These are phyloP conservation scores for Ailanthus altissimus DNA, from an alignment of 345 rosid genomes.

Conservation along the genomic window DNA sequence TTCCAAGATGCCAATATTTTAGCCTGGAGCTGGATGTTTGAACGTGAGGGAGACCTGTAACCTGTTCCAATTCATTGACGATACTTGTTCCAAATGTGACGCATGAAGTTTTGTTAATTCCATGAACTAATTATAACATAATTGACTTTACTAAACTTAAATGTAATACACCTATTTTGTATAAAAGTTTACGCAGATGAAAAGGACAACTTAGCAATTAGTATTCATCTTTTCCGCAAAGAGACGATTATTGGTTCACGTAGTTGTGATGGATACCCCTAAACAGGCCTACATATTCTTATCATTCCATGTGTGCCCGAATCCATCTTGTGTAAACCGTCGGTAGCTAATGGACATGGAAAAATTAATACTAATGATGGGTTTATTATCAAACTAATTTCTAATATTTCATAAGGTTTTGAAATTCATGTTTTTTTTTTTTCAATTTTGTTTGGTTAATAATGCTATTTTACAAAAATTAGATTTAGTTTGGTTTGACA, in stretches of 20 bases:
- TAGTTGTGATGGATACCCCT: background rate
- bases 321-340: background rate
- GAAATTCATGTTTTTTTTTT: background rate
- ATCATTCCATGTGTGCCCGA: background rate
- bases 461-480: too few species aligned
- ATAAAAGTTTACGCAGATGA: background rate
- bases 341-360: background rate
- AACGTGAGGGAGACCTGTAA: background rate
- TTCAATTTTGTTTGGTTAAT: background rate
- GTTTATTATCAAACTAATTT: too few species aligned
- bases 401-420: too few species aligned
- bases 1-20: background rate
- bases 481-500: background rate
- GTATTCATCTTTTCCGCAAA: background rate
- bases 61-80: background rate
- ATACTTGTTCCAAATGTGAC: background rate
- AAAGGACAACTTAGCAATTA: background rate
- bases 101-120: background rate
- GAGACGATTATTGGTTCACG: background rate
- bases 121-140: background rate
- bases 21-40: background rate
- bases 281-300: background rate
- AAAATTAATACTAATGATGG: background rate
- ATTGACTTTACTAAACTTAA: background rate
- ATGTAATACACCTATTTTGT: background rate